Evolutionary conservation across 371 early-diverging fungal genomes (phyloP).

Genomic region (Syncephalastrum contaminatum): DNA sequence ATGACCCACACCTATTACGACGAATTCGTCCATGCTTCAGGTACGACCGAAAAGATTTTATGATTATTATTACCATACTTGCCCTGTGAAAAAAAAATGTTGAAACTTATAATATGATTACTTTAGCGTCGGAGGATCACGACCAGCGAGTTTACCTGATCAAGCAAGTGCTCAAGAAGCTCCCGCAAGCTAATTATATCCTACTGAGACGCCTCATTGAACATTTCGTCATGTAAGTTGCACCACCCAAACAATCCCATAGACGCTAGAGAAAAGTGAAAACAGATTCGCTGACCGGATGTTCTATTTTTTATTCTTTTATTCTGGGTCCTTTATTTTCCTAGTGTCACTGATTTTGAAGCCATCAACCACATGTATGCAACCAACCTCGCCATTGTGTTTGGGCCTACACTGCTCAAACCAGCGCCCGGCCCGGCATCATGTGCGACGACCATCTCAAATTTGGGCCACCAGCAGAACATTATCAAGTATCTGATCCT

Average conservation of each 20-base stretch:
- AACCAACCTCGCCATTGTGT: constrained; percentile 83
- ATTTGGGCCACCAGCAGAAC: constrained; percentile 77
- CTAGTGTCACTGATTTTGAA: constrained; percentile 78
- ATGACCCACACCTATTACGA: constrained; percentile 82
- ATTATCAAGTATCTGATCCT: constrained; percentile 80
- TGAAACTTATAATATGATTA: constrained; percentile 3
- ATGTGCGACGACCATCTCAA: constrained; percentile 78
- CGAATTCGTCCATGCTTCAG: constrained; percentile 79
- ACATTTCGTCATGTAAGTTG: constrained; percentile 68
- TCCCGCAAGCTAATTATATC: constrained; percentile 69
- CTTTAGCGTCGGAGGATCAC: constrained; percentile 66
- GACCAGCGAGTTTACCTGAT: constrained; percentile 78
- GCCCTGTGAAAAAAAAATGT: constrained; percentile 4
- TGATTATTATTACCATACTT: too few relatives aligned
- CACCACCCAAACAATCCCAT: background rate
- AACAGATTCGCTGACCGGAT: background rate
- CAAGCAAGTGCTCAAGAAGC: constrained; percentile 68
- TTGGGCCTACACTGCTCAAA: constrained; percentile 80
- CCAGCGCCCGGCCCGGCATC: constrained; percentile 74
- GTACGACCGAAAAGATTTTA: constrained; percentile 32
- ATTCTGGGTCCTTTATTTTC: constrained; percentile 4
- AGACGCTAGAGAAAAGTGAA: background rate
- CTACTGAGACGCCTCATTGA: constrained; percentile 74
- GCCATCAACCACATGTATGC: constrained; percentile 88
- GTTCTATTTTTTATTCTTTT: constrained; percentile 7